phyloP scores from a whole-genome alignment of 2,329 filamentous ascomycete species.

The Exserohilum rostratum region DNA sequence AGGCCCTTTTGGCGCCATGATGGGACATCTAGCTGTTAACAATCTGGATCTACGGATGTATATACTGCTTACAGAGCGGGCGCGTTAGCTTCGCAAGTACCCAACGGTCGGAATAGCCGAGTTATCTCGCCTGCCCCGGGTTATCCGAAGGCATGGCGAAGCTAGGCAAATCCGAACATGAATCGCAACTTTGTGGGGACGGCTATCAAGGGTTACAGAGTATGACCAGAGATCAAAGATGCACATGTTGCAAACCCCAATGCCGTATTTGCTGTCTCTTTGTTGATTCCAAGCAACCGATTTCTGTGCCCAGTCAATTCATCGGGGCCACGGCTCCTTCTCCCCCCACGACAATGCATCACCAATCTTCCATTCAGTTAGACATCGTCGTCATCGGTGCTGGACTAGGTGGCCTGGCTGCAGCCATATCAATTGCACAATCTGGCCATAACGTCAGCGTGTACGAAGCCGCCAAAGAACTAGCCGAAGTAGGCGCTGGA shows the following conservation, averaged over 20 bases:
- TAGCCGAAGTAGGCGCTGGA: slow-evolving; percentile 19
- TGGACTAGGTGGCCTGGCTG: slow-evolving; percentile 10
- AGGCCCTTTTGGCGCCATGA: slow-evolving; percentile 50
- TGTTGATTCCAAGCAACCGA: background rate
- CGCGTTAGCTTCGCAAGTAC: too few relatives aligned
- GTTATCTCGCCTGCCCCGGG: too few relatives aligned
- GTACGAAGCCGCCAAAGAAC: slow-evolving; percentile 1
- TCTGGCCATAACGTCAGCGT: slow-evolving; percentile 15
- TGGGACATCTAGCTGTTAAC: too few relatives aligned
- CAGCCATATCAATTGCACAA: slow-evolving; percentile 18
- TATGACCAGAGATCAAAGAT: background rate
- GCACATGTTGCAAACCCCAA: background rate
- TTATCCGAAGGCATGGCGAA: too few relatives aligned
- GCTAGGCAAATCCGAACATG: too few relatives aligned
- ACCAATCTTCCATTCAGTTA: background rate
- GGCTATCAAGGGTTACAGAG: too few relatives aligned
- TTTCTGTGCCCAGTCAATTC: too few relatives aligned
- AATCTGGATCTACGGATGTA: too few relatives aligned
- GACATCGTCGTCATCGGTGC: slow-evolving; percentile 12
- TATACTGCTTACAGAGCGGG: too few relatives aligned
- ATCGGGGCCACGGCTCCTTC: background rate
- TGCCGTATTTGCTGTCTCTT: too few relatives aligned
- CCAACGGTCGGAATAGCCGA: too few relatives aligned
- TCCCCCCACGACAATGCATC: background rate
- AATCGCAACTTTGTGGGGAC: too few relatives aligned